Conservation (phyloP, 495 filamentous ascomycete genomes). For the Cladorrhinum samala region DNA sequence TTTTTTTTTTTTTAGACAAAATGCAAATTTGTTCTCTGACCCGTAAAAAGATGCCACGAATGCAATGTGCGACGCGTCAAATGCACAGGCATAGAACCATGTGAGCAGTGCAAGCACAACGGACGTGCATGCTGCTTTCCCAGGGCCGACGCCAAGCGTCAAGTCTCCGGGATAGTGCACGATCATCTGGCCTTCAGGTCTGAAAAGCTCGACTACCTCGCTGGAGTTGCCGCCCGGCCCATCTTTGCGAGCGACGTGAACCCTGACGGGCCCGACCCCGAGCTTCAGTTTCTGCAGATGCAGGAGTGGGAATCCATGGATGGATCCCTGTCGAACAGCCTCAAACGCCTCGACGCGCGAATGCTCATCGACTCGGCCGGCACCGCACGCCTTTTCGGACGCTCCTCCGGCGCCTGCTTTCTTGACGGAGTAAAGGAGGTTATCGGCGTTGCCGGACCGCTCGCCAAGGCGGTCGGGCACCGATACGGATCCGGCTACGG, state of each 20-base stretch:
- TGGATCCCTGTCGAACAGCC: no score
- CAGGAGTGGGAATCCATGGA: neutral
- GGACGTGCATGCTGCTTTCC: conserved; percentile 33
- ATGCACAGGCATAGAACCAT: conserved; percentile 35
- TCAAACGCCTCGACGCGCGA: conserved; percentile 18
- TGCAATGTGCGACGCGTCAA: conserved; percentile 42
- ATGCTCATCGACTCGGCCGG: conserved; percentile 32
- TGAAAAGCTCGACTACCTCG: no score
- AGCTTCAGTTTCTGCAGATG: neutral
- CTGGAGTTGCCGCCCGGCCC: no score
- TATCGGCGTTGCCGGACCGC: conserved; percentile 22
- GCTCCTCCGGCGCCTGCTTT: conserved; percentile 35
- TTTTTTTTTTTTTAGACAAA: neutral
- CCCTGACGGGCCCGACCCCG: conserved; percentile 1
- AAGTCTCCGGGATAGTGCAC: conserved; percentile 15
- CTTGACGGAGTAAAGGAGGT: conserved; percentile 34
- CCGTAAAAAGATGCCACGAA: conserved; percentile 31
- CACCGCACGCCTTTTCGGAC: conserved; percentile 30
- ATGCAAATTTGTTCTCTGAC: no score
- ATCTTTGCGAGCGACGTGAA: no score
- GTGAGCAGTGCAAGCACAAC: conserved; percentile 25
- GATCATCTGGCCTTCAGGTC: conserved; percentile 1
- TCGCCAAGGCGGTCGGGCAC: conserved; percentile 1
- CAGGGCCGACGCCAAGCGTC: conserved; percentile 21
- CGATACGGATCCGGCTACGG: neutral